Conservation (phyloP, 176 grass and related monocot species). For the Oryza glumipatula region DNA sequence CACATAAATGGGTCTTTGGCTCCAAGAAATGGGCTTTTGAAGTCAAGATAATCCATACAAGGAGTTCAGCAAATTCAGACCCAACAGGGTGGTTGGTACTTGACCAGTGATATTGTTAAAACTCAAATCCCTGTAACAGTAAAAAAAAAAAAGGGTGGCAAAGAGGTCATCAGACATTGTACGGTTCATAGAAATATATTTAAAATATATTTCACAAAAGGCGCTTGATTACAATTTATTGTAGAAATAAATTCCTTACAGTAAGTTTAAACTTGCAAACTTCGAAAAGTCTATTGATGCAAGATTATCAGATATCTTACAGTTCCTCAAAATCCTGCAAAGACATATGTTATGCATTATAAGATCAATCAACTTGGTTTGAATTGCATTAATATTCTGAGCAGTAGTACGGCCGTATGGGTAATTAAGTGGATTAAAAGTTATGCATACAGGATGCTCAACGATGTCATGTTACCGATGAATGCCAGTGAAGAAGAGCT, state of each 20-base stretch:
- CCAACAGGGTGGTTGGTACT: slow-evolving; percentile 63
- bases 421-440: background rate
- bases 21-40: slow-evolving; percentile 12
- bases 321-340: slow-evolving; percentile 88
- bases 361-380: slow-evolving; percentile 7
- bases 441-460: slow-evolving; percentile 62
- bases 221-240: background rate
- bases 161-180: slow-evolving; percentile 19
- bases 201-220: background rate
- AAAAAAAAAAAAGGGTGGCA: background rate
- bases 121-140: slow-evolving; percentile 75
- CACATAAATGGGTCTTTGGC: background rate
- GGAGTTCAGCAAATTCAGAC: slow-evolving; percentile 40
- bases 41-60: slow-evolving; percentile 54
- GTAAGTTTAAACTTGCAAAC: slow-evolving; percentile 37
- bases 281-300: slow-evolving; percentile 60
- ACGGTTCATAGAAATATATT: slow-evolving; percentile 20
- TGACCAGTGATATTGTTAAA: slow-evolving; percentile 86
- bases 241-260: slow-evolving; percentile 49
- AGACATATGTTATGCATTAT: slow-evolving; percentile 18
- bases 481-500: slow-evolving; percentile 75
- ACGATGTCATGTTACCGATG: slow-evolving; percentile 67
- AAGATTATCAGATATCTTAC: slow-evolving; percentile 77
- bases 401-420: background rate
- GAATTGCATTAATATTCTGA: background rate